Evolutionary conservation across 768 basidiomycete genomes (phyloP).

Genomic region (Naganishia kalamii): DNA sequence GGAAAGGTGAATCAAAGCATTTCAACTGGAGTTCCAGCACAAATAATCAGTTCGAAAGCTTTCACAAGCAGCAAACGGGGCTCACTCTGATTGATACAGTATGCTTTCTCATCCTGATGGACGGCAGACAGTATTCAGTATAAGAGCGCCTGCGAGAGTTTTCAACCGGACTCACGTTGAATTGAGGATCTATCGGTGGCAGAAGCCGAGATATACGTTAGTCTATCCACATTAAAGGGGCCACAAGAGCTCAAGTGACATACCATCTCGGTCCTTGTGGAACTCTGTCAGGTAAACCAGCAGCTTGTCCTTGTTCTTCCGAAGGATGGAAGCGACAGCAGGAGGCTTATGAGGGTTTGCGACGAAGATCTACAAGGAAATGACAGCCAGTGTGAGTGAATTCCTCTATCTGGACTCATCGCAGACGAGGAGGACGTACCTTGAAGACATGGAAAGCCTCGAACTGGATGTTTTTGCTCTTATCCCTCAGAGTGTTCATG

Average conservation of each 20-base stretch:
- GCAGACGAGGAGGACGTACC: constrained; percentile 51
- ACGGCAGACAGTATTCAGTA: constrained; percentile 32
- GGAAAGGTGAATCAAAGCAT: not conserved
- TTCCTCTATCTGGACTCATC: not conserved
- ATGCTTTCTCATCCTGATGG: constrained; percentile 83
- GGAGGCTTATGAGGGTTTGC: constrained; percentile 99
- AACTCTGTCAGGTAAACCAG: constrained; percentile 81
- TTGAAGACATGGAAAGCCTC: constrained; percentile 99
- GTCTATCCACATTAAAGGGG: not conserved
- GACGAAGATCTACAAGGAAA: constrained; percentile 96
- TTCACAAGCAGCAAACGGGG: not conserved
- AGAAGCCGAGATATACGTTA: not conserved
- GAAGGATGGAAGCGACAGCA: constrained; percentile 82
- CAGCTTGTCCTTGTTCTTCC: constrained; percentile 90
- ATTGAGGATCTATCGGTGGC: constrained; percentile 29
- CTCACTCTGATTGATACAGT: constrained; percentile 76
- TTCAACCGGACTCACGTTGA: constrained; percentile 34
- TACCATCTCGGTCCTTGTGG: constrained; percentile 95
- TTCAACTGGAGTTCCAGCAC: too few species aligned
- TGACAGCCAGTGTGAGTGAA: too few species aligned
- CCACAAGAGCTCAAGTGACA: constrained; percentile 15
- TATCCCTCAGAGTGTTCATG: constrained; percentile 97
- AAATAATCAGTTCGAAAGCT: not conserved
- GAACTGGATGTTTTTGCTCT: constrained; percentile 99
- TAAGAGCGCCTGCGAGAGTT: constrained; percentile 92